Base-by-base conservation (phyloP, 768 basidiomycete genomes). In the Pulveroboletus sp. region DNA sequence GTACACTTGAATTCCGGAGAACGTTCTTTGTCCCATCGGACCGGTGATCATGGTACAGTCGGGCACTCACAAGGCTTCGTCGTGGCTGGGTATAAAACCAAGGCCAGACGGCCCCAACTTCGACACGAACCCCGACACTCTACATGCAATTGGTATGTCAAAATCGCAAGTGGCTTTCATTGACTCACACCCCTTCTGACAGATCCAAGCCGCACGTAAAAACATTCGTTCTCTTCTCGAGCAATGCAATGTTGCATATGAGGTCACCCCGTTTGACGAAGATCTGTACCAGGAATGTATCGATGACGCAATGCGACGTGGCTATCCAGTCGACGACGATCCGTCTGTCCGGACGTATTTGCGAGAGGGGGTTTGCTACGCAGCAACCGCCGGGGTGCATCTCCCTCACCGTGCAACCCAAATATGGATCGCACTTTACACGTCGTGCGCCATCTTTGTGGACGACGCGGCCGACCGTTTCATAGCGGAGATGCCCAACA, bases 361-460 rank as follows among this genome's bases (percentile, higher is more conserved):
- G 33, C 61, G 62, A 8, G 53, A 58, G 3, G 73, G 71, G 2
- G 67, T 67, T 32, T 43, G 56, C 21, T 70, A 59, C 30, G 59
- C 53, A 8, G 56, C 57, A 8, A 59, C 53, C 2, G 61, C 64
- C 2, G 69, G 68, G 27, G 51, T 43, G 0, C 72, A 73, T 51
- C 57, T 74, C 7, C 43, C 44, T 8, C 30, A 52, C 18, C 58
- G 53, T 28, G 30, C 47, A 3, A 49, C 55, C 1, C 61, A 53
- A 28, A 57, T 45, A 51, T 68, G 30, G 66, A 70, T 76, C 28
- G 67, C 72, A 4, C 59, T 76, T 8, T 76, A 66, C 53, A 76
- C 75, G 1, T 65, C 73, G 0, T 71, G 65, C 39, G 45, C 62
- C n/a, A 66, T 68, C 43, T 70, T 57, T 37, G 49, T 70, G 27